Conservation (phyloP, 768 basidiomycete genomes). For the Chalciporus piperatus region DNA sequence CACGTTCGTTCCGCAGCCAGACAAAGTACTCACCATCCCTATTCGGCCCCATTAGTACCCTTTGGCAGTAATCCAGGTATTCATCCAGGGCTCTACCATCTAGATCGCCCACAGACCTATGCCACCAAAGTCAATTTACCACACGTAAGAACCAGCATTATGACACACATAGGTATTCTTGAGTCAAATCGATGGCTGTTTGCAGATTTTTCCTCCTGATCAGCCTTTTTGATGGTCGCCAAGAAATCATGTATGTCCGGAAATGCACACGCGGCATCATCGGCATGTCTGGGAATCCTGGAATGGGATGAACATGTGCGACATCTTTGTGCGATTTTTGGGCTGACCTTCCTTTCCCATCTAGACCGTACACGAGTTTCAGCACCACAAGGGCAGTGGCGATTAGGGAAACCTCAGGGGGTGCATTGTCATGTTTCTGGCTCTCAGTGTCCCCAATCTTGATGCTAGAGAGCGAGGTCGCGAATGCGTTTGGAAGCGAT, state of each 20-base stretch:
- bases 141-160: slow-evolving; percentile 7
- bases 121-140: slow-evolving; percentile 2
- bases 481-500: slow-evolving; percentile 54
- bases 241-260: slow-evolving; percentile 52
- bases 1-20: slow-evolving; percentile 12
- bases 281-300: slow-evolving; percentile 43
- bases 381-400: slow-evolving; percentile 64
- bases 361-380: slow-evolving; percentile 85
- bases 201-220: slow-evolving; percentile 30
- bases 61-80: slow-evolving; percentile 65
- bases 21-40: slow-evolving; percentile 23
- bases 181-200: slow-evolving; percentile 42
- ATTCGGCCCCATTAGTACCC: slow-evolving; percentile 41
- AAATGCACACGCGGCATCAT: slow-evolving; percentile 62
- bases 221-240: slow-evolving; percentile 36
- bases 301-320: slow-evolving; percentile 12
- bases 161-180: slow-evolving; percentile 44
- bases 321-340: neutral
- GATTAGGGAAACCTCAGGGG: slow-evolving; percentile 64
- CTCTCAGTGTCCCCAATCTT: slow-evolving; percentile 40
- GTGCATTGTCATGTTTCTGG: slow-evolving; percentile 60
- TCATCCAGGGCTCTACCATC: slow-evolving; percentile 52
- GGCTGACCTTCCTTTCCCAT: slow-evolving; percentile 58
- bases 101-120: slow-evolving; percentile 55
- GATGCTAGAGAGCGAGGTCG: slow-evolving; percentile 37